Percentiles rank a stretch among this genome's conserved stretches.
Evolutionary conservation across 1,284 basidiomycete genomes (phyloP).

Genomic region (Ganoderma sinense): DNA sequence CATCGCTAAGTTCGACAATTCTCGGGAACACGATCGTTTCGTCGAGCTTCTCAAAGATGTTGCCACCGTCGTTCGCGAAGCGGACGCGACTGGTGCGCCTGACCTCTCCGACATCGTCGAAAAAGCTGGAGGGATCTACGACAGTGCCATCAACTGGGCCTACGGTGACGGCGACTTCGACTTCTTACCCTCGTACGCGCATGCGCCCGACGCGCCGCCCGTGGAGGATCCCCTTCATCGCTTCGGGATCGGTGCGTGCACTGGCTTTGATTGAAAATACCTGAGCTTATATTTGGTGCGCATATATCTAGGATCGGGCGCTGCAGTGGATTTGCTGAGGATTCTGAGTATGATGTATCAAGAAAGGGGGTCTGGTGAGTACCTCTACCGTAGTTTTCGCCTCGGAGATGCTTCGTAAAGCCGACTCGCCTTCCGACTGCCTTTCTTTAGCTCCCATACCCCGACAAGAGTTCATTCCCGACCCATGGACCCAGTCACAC

Average conservation of each 20-base stretch:
- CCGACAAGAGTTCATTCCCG: not conserved
- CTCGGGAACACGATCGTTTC: not conserved
- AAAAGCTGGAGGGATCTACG: not conserved
- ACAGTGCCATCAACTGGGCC: conserved; percentile 12
- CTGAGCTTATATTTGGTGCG: not conserved
- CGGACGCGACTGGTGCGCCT: not conserved
- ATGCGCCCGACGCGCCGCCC: conserved; percentile 19
- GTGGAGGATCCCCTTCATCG: conserved; percentile 4
- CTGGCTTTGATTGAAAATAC: not conserved
- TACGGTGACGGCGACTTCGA: conserved; percentile 30
- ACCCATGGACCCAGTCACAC: not conserved
- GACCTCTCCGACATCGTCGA: not conserved
- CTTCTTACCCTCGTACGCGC: conserved; percentile 42
- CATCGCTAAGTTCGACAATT: not conserved
- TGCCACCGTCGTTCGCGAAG: conserved; percentile 1
- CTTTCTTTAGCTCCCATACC: not conserved
- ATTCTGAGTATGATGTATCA: not conserved
- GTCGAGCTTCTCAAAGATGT: not conserved
- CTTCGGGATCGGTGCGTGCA: conserved; percentile 4
- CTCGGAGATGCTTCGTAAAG: not conserved
- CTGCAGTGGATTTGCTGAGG: not conserved
- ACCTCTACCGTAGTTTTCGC: not conserved
- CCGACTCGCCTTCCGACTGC: not conserved
- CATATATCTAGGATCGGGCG: not conserved
- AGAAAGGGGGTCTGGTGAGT: not conserved